Evolutionary conservation across 83 land plant species (phyloP).

Genomic region (Picea abies): DNA sequence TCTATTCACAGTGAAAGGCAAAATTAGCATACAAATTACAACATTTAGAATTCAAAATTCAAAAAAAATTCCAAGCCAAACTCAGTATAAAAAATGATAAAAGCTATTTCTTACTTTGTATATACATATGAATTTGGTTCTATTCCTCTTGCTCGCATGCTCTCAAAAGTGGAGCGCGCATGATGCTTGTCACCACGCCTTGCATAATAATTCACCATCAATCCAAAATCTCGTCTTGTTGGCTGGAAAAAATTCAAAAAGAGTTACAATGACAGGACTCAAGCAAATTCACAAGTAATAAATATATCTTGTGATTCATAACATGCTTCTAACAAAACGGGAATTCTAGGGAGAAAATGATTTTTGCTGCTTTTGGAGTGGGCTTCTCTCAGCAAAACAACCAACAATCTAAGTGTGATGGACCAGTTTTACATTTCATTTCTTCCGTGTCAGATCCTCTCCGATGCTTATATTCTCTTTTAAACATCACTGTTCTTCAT

Average conservation of each 20-base stretch:
- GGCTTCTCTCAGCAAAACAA: neutral
- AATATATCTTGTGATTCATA: neutral
- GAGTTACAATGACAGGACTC: neutral
- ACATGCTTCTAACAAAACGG: neutral
- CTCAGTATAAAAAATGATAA: neutral
- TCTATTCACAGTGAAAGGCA: neutral
- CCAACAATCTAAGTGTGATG: neutral
- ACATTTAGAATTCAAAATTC: neutral
- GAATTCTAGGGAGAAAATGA: neutral
- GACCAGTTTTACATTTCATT: neutral
- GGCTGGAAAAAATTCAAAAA: conserved; percentile 53
- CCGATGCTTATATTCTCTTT: neutral
- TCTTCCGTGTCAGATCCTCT: neutral
- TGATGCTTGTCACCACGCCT: conserved; percentile 94
- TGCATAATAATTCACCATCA: conserved; percentile 88
- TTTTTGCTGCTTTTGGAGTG: neutral
- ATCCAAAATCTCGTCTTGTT: conserved; percentile 76
- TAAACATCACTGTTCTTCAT: neutral
- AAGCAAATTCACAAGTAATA: neutral
- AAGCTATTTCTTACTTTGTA: conserved; percentile 64
- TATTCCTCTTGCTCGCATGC: conserved; percentile 89
- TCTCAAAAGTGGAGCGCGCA: conserved; percentile 89
- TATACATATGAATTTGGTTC: conserved; percentile 80
- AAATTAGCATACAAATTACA: neutral
- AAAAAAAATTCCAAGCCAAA: neutral